Evolutionary conservation across 139 green algal species (phyloP).

Genomic region (Nannochloris sp.): DNA sequence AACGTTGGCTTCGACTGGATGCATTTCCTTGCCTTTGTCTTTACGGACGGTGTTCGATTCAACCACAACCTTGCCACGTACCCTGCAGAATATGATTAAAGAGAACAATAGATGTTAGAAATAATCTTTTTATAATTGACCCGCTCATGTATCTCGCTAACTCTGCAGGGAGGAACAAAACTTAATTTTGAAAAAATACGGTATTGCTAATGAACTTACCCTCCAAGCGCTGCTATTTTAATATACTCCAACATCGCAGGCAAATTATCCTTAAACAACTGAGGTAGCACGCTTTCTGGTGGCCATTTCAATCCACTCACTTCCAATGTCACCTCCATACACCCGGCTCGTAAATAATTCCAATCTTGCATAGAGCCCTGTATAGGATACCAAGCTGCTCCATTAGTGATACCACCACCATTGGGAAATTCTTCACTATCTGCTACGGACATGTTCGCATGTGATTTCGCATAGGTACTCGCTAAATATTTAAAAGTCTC

Average conservation of each 20-base stretch:
- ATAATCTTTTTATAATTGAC: not conserved
- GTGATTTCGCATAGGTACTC: conserved; percentile 51
- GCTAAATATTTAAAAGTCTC: conserved; percentile 65
- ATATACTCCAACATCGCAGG: conserved; percentile 51
- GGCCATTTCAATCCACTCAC: conserved; percentile 73
- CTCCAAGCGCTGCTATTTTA: conserved; percentile 34
- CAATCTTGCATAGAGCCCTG: conserved; percentile 88
- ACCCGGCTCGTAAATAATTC: conserved; percentile 72
- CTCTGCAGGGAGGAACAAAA: no score
- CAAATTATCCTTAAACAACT: conserved; percentile 62
- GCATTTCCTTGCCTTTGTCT: conserved; percentile 15
- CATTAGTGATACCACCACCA: conserved; percentile 76
- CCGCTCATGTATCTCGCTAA: no score
- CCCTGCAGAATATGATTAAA: no score
- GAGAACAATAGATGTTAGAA: not conserved
- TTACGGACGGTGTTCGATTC: conserved; percentile 6
- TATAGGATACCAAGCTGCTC: conserved; percentile 86
- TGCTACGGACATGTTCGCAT: conserved; percentile 45
- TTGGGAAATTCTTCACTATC: conserved; percentile 58
- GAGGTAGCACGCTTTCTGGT: conserved; percentile 24
- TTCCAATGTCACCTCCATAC: conserved; percentile 86
- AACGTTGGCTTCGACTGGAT: conserved; percentile 16
- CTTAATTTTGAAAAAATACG: no score
- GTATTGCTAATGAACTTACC: conserved; percentile 22
- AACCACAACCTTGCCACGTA: conserved; percentile 12